Percentiles rank a stretch among this genome's conserved stretches.
phyloP scores from a whole-genome alignment of 2,329 filamentous ascomycete species.

The Orbilia ellipsospora region DNA sequence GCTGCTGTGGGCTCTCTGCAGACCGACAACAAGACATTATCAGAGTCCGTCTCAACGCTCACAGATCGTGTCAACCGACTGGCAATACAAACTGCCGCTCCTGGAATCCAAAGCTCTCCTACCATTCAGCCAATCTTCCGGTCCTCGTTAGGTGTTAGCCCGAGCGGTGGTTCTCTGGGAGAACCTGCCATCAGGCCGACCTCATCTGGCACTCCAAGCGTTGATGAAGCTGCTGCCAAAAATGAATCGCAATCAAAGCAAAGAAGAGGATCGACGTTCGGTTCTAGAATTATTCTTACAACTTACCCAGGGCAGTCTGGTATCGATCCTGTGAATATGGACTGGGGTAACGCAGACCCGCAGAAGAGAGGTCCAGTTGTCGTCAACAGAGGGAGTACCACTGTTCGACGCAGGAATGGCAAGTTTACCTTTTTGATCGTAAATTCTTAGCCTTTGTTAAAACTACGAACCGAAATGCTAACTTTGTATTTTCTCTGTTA shows the following conservation, averaged over 20 bases:
- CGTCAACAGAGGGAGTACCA: constrained; percentile 79
- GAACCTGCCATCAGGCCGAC: constrained; percentile 45
- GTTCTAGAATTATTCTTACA: constrained; percentile 75
- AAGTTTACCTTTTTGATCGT: constrained; percentile 59
- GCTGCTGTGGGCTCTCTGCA: constrained; percentile 69
- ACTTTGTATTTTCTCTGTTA: constrained; percentile 56
- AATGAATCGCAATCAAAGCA: constrained; percentile 46
- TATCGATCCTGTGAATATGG: constrained; percentile 87
- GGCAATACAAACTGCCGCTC: constrained; percentile 67
- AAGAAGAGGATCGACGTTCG: constrained; percentile 63
- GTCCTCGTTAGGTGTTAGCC: constrained; percentile 30
- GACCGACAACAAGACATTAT: constrained; percentile 68
- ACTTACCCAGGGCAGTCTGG: constrained; percentile 95
- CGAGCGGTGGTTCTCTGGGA: constrained; percentile 15
- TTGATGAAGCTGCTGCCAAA: constrained; percentile 59
- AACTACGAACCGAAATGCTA: neutral
- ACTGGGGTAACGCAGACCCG: constrained; percentile 85
- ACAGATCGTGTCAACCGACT: constrained; percentile 72
- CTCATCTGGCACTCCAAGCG: constrained; percentile 57
- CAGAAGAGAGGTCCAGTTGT: constrained; percentile 84
- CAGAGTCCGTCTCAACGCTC: constrained; percentile 70
- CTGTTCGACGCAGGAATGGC: constrained; percentile 84
- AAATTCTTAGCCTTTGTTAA: neutral
- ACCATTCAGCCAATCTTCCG: constrained; percentile 42
- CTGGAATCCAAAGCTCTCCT: constrained; percentile 22